Conservation (phyloP, 306 rosid genomes). For the Senna siamea region DNA sequence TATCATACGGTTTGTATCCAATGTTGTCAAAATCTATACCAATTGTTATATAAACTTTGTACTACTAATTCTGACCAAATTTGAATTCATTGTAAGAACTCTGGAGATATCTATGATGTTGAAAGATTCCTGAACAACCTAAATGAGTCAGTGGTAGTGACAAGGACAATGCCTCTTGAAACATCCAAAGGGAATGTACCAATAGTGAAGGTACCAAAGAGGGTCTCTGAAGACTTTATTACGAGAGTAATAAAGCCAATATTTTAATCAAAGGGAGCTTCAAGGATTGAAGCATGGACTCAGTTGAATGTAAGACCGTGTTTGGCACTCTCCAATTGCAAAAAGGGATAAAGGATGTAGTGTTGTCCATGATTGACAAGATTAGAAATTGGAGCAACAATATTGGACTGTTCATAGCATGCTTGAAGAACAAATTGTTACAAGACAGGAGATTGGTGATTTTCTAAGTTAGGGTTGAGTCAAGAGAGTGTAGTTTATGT, state of each 20-base stretch:
- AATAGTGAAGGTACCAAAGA: slow-evolving; percentile 41
- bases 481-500: slow-evolving; percentile 44
- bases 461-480: slow-evolving; percentile 49
- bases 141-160: slow-evolving; percentile 41
- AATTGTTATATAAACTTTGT: no score
- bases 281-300: slow-evolving; percentile 43
- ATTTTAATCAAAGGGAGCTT: slow-evolving; percentile 36
- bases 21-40: no score
- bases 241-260: slow-evolving; percentile 38
- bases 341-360: slow-evolving; percentile 35
- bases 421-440: slow-evolving; percentile 38
- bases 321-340: slow-evolving; percentile 45
- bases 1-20: no score
- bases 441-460: slow-evolving; percentile 39
- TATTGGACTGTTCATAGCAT: slow-evolving; percentile 34
- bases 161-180: slow-evolving; percentile 37
- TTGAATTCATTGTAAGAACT: slow-evolving; percentile 37
- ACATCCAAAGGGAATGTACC: slow-evolving; percentile 22
- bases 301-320: slow-evolving; percentile 46
- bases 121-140: slow-evolving; percentile 26
- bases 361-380: slow-evolving; percentile 31
- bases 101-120: slow-evolving; percentile 51
- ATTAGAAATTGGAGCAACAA: slow-evolving; percentile 38
- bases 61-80: no score
- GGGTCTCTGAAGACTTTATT: slow-evolving; percentile 42